Conservation (phyloP, 1,284 basidiomycete species). For the Nidula niveotomentosa region DNA sequence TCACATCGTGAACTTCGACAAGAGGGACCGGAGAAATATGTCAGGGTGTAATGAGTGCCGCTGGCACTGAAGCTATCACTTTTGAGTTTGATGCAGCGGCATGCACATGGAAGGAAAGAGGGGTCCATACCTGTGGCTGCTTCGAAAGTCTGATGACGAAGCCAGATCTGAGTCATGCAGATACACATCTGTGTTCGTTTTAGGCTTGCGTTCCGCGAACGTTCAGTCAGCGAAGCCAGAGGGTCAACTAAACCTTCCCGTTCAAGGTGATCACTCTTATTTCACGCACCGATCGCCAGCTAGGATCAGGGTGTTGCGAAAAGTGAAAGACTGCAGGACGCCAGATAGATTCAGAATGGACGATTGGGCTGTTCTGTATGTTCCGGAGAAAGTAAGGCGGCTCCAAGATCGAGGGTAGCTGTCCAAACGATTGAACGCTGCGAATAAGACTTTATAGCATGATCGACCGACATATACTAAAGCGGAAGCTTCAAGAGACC, state of each 20-base stretch:
- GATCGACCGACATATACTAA: neutral
- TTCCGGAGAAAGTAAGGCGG: neutral
- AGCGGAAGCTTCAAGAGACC: neutral
- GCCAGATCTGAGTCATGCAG: neutral
- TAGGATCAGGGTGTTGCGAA: no score
- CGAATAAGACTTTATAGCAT: no score
- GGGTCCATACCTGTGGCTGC: neutral
- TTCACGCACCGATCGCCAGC: no score
- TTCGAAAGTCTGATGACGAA: neutral
- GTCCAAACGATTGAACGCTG: neutral
- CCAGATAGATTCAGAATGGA: neutral
- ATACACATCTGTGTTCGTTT: no score
- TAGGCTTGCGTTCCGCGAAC: no score
- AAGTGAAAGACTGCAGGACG: no score
- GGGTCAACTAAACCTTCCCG: no score
- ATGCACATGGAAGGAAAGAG: neutral
- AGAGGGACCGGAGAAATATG: no score
- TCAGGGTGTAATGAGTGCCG: neutral
- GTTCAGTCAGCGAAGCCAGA: no score
- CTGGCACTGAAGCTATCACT: neutral
- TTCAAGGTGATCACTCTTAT: no score
- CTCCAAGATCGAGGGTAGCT: neutral
- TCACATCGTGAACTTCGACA: no score
- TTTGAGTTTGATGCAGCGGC: neutral
- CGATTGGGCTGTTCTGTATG: neutral